Evolutionary conservation across 345 rosid genomes (phyloP), one percentile per base, ranked within the genome.

Genomic region (Syzygium aromaticum): DNA sequence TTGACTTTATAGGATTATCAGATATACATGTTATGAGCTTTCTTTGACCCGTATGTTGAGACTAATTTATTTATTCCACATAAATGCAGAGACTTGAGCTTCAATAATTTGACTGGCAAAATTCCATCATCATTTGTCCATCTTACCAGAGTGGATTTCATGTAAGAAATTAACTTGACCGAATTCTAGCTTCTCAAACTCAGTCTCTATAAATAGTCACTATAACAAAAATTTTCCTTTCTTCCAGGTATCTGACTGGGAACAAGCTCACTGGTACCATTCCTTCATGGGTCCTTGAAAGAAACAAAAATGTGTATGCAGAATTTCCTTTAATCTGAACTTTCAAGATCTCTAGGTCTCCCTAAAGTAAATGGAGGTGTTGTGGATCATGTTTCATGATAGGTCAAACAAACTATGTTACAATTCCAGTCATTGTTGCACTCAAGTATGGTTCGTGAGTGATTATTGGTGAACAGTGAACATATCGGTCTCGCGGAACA

Each of bases 21-120:
- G 43, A 64, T 30, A 8, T 16, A 30, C 11, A 16, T 64, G 6
- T 64, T 30, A 30, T 8, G 78, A 64, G 78, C 43, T 30, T 64
- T 64, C 78, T 64, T 30, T 5, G 40, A 64, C 4, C 77, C 78
- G 1, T 64, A 30, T 30, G 49, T 33, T 73, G 27, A 10, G 49
- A 38, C 49, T 73, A 33, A 33, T 38, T 23, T 21, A 11, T 9
- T 13, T 84, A 53, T 46, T 28, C 9, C 22, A 54, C 4, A 46
- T 17, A 38, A 11, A 27, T 94, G 93, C 90, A 97, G 98, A 88
- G 99, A 97, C 89, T 94, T 97, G 86, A 97, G 97, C 90, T 96
- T 93, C 89, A 97, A 97, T 87, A 92, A 89, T 87, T 87, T 97
- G 87, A 94, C 91, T 22, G 97, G 98, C 85, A 91, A 91, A 90